Conservation (phyloP, 1,139 yeast genomes). For the Debaryomycetaceae sp. region DNA sequence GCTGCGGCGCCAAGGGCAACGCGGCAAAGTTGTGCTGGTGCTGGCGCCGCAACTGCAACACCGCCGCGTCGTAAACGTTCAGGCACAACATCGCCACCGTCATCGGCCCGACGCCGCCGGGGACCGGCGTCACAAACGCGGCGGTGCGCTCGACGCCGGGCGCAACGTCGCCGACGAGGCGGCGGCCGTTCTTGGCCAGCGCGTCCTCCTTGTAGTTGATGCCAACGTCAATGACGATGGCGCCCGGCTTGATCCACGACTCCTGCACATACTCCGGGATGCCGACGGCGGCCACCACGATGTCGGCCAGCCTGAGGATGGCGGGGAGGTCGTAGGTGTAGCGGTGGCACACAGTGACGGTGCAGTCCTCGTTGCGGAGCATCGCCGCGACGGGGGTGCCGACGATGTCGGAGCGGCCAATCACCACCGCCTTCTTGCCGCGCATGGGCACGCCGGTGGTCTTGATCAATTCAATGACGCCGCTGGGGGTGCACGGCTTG, state of each 20-base stretch:
- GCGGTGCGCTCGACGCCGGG: constrained; percentile 54
- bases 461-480: constrained; percentile 63
- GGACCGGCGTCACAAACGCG: constrained; percentile 71
- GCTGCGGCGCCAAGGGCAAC: constrained; percentile 43
- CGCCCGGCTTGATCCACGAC: constrained; percentile 67
- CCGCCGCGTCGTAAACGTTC: constrained; percentile 65
- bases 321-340: constrained; percentile 49
- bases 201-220: constrained; percentile 68
- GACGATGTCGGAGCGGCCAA: constrained; percentile 80
- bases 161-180: constrained; percentile 76
- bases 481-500: constrained; percentile 79
- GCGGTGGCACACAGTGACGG: constrained; percentile 72
- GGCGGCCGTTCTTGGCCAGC: constrained; percentile 58
- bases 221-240: constrained; percentile 74
- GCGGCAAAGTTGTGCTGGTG: constrained; percentile 45
- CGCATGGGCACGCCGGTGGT: constrained; percentile 54
- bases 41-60: constrained; percentile 45
- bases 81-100: constrained; percentile 79
- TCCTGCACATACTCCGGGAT: constrained; percentile 65
- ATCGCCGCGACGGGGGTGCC: constrained; percentile 78
- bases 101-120: constrained; percentile 91
- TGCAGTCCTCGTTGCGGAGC: constrained; percentile 67
- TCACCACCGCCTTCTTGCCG: constrained; percentile 72
- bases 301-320: constrained; percentile 59
- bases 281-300: constrained; percentile 76